phyloP scores from a whole-genome alignment of 148 eudicot species.

The Cornus suecica region DNA sequence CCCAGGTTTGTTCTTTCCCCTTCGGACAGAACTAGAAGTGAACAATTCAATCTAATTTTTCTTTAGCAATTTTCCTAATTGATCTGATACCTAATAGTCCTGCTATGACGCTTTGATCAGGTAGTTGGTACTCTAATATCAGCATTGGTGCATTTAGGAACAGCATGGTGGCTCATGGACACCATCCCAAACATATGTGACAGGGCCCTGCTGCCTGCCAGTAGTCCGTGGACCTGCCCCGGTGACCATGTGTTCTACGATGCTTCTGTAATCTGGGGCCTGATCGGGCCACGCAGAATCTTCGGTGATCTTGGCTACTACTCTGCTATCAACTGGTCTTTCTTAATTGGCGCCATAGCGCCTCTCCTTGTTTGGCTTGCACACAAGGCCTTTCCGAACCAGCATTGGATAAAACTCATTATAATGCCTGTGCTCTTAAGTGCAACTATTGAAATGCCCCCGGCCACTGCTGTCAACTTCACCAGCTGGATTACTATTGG shows the following conservation, averaged over 20 bases:
- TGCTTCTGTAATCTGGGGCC: constrained; percentile 90
- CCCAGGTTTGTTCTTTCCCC: constrained; percentile 32
- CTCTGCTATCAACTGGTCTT: constrained; percentile 72
- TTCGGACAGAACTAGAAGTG: neutral
- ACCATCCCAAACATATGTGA: constrained; percentile 65
- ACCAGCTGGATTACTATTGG: constrained; percentile 73
- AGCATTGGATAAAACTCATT: constrained; percentile 54
- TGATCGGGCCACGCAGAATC: constrained; percentile 75
- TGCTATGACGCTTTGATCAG: constrained; percentile 10
- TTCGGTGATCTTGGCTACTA: constrained; percentile 88
- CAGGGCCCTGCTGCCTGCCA: constrained; percentile 44
- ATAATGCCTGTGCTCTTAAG: constrained; percentile 65
- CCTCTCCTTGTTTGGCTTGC: constrained; percentile 66
- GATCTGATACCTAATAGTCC: neutral
- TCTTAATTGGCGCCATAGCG: constrained; percentile 65
- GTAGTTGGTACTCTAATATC: constrained; percentile 66
- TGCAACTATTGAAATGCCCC: constrained; percentile 70
- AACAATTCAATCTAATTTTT: no score
- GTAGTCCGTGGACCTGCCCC: constrained; percentile 92
- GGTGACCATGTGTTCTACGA: constrained; percentile 71
- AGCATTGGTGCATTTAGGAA: constrained; percentile 73
- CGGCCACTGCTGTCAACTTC: constrained; percentile 81
- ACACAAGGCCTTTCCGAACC: constrained; percentile 54
- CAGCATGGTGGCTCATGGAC: constrained; percentile 95
- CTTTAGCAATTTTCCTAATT: neutral